Base-by-base conservation (phyloP, 208 protist species). In the Trichomonas tenax region DNA sequence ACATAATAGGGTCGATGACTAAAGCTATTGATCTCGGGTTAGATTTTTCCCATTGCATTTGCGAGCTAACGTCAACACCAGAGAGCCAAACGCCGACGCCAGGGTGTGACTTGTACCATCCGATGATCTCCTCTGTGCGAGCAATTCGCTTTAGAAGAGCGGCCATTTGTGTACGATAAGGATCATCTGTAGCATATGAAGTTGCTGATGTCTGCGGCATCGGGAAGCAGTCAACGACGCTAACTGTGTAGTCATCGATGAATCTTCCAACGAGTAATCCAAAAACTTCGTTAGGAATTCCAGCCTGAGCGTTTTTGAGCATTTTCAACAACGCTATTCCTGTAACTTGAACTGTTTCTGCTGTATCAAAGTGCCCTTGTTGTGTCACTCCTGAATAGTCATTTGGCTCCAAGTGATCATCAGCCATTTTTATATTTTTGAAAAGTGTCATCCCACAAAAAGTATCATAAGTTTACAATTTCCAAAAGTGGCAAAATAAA, bases 21-120 rank as follows among this genome's bases (percentile, higher is more conserved):
- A 99, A 99, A 38, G 99, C 99, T 8, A 99, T 99, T 72, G 98
- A 98, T 89, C 99, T 98, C 72, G 98, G 98, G 82, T 99, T 99
- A 63, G 99, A 97, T 93, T 98, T 46, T 63, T 97, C 96, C 44
- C 95, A 97, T 34, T n/a, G 17, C 97, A 98, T 98, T 96, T 99
- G 99, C 38, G 99, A 99, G 97, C 99, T 99, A 45, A 99, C 98
- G 98, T 99, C 99, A 90, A 99, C 99, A 81, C 98, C 98, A 45
- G 99, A 99, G 17, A 99, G 98, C 99, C 99, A 99, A 98, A 99
- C 99, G 38, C 99, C 99, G 97, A 99, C 99, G 45, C 99, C 99
- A 21, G 99, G 99, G 97, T 99, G 99, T 95, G 98, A 99, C 97
- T 99, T 99, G 98, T 99, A 99, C 99, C 99, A 99, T 23, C 99